Percentiles rank a stretch among this genome's conserved stretches.
Evolutionary conservation across 352 stramenopile species (phyloP).

Genomic region (Albugo candida): DNA sequence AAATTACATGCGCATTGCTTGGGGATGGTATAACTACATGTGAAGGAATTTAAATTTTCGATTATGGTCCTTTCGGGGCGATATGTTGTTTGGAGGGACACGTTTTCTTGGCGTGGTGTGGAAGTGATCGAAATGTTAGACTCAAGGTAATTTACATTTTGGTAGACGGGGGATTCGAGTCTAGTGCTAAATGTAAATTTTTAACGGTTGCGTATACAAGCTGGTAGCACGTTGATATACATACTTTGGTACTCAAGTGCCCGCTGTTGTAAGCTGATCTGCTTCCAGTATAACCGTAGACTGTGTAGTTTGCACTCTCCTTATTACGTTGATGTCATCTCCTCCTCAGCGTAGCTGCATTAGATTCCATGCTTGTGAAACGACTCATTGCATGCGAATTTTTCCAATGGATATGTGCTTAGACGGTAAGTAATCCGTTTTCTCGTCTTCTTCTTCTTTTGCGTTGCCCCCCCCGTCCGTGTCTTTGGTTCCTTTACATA

Average conservation of each 20-base stretch:
- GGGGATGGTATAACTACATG: slow-evolving; percentile 3
- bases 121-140: slow-evolving; percentile 13
- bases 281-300: slow-evolving; percentile 66
- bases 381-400: slow-evolving; percentile 46
- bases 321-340: slow-evolving; percentile 19
- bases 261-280: slow-evolving; percentile 3
- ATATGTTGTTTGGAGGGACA: slow-evolving; percentile 21
- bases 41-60: slow-evolving; percentile 3
- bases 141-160: slow-evolving; percentile 39
- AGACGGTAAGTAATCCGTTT: too few relatives aligned
- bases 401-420: slow-evolving; percentile 8
- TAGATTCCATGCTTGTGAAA: slow-evolving; percentile 59
- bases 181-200: slow-evolving; percentile 47
- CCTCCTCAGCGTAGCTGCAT: slow-evolving; percentile 45
- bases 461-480: too few relatives aligned
- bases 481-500: too few relatives aligned
- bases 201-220: slow-evolving; percentile 32
- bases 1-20: slow-evolving; percentile 32
- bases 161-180: slow-evolving; percentile 46
- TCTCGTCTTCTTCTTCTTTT: too few relatives aligned
- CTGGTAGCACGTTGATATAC: slow-evolving; percentile 64
- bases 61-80: background rate
- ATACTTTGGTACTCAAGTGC: slow-evolving; percentile 26
- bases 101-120: slow-evolving; percentile 14
- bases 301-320: slow-evolving; percentile 26